Base-by-base conservation (phyloP, 2,329 filamentous ascomycete genomes). In the Aspergillus brunneoviolaceus region DNA sequence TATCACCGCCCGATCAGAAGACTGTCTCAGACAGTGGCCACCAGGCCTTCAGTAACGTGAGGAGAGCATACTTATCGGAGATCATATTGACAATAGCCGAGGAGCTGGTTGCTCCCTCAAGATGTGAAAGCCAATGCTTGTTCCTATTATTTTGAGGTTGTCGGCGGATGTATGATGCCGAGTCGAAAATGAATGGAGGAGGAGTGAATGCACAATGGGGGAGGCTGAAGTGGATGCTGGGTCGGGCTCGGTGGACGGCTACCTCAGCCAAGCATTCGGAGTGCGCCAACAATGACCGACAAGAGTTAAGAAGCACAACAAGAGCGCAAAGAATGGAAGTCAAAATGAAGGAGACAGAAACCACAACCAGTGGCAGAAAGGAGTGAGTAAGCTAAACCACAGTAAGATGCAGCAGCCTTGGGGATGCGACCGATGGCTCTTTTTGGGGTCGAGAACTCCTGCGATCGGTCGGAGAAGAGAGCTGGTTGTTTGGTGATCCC, bases 41-140 rank as follows among this genome's bases (percentile, higher is more conserved):
- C 16, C 39, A 45, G n/a, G 39, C 39, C 16, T 35, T 35, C 33
- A 35, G 14, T 16, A 19, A 19, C 14, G 39, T 45, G 42, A 53
- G 27, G 39, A 27, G 45, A 23, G 35, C 74, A 60, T 76, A 79
- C 77, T 79, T 79, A 62, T 79, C 76, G 60, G 77, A 73, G 69
- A 79, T 62, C 77, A 79, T 79, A 27, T 61, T 74, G 65, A 66
- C 50, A 50, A 62, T 58, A 59, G 60, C 59, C 25, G 62, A 70
- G 74, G 74, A 77, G 75, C 75, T 63, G 62, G 66, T 57, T 69
- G 74, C 75, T 74, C 75, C 75, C 68, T 61, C 63, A 63, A 59
- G 63, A 58, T 61, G 68, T 70, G 65, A 64, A 65, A 67, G 71
- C 72, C 74, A 76, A 65, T 70, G 64, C 69, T 65, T 69, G 63